Percentiles rank a stretch among this genome's conserved stretches.
Conservation (phyloP, 2,329 filamentous ascomycete species). For the Pseudocercospora fuligena region DNA sequence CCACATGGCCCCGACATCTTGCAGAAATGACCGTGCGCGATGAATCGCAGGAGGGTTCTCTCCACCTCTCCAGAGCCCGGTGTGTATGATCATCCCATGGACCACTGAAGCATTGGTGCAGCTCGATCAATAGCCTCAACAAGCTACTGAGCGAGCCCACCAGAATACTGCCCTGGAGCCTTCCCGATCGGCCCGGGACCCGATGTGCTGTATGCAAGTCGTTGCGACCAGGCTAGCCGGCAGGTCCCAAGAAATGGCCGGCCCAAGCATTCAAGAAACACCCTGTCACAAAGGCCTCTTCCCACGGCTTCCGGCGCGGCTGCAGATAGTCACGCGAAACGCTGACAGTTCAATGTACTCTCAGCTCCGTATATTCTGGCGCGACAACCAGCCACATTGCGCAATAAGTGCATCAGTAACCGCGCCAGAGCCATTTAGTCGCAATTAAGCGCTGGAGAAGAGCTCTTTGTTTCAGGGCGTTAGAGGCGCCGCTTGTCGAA, state of each 20-base stretch:
- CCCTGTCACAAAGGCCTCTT: constrained; percentile 38
- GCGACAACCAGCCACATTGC: constrained; percentile 35
- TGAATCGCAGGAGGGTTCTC: constrained; percentile 29
- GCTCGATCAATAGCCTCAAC: constrained; percentile 21
- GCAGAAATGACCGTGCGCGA: constrained; percentile 31
- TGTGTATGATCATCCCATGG: constrained; percentile 40
- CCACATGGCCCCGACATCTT: constrained; percentile 30
- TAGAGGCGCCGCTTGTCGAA: constrained; percentile 17
- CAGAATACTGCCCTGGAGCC: constrained; percentile 36
- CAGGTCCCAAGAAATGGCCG: constrained; percentile 32
- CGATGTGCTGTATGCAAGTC: constrained; percentile 37
- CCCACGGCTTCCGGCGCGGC: constrained; percentile 29
- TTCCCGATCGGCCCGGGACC: constrained; percentile 39
- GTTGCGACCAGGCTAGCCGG: constrained; percentile 32
- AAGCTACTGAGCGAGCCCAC: constrained; percentile 32
- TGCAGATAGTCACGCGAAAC: constrained; percentile 38
- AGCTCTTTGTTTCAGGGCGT: constrained; percentile 17
- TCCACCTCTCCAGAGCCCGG: constrained; percentile 34
- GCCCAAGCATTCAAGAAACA: constrained; percentile 26
- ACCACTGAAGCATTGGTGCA: constrained; percentile 34
- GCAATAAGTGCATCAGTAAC: constrained; percentile 34
- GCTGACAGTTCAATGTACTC: constrained; percentile 36
- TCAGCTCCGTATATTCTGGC: constrained; percentile 20
- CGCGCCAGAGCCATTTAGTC: constrained; percentile 22
- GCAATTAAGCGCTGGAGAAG: constrained; percentile 20